These are phyloP conservation scores for Chytriomyces sp. DNA, from an alignment of 192 early-diverging fungal genomes.

Conservation along the genomic window DNA sequence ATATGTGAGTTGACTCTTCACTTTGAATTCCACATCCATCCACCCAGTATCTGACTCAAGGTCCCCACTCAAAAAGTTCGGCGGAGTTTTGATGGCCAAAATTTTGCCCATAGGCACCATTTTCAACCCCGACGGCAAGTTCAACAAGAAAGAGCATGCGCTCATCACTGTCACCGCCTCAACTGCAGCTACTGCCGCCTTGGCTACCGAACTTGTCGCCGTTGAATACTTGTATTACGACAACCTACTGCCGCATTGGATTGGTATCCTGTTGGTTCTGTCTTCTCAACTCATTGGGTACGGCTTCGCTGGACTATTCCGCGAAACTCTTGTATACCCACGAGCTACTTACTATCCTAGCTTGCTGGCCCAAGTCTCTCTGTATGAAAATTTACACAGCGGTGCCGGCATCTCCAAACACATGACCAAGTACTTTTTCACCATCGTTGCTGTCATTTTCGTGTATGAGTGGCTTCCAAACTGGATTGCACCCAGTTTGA, in stretches of 20 bases:
- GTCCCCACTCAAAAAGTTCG: neutral
- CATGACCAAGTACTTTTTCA: slow-evolving; percentile 47
- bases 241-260: slow-evolving; percentile 13
- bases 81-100: slow-evolving; percentile 12
- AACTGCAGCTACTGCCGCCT: slow-evolving; percentile 48
- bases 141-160: slow-evolving; percentile 56
- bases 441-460: slow-evolving; percentile 41
- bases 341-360: slow-evolving; percentile 82
- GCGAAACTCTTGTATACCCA: slow-evolving; percentile 81
- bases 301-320: slow-evolving; percentile 70
- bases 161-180: slow-evolving; percentile 54
- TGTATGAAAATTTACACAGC: slow-evolving; percentile 81
- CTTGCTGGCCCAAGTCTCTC: slow-evolving; percentile 73
- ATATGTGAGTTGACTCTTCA: neutral
- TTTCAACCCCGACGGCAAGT: slow-evolving; percentile 54
- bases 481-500: slow-evolving; percentile 44
- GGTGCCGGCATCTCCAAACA: slow-evolving; percentile 4
- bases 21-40: neutral
- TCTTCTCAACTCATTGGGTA: slow-evolving; percentile 64
- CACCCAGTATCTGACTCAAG: neutral
- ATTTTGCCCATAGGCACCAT: slow-evolving; percentile 13
- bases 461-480: slow-evolving; percentile 51
- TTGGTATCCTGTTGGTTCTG: slow-evolving; percentile 20
- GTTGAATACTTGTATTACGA: slow-evolving; percentile 51
- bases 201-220: slow-evolving; percentile 44